Evolutionary conservation across 2,329 filamentous ascomycete species (phyloP).

Genomic region (Pseudocercospora crystallina): DNA sequence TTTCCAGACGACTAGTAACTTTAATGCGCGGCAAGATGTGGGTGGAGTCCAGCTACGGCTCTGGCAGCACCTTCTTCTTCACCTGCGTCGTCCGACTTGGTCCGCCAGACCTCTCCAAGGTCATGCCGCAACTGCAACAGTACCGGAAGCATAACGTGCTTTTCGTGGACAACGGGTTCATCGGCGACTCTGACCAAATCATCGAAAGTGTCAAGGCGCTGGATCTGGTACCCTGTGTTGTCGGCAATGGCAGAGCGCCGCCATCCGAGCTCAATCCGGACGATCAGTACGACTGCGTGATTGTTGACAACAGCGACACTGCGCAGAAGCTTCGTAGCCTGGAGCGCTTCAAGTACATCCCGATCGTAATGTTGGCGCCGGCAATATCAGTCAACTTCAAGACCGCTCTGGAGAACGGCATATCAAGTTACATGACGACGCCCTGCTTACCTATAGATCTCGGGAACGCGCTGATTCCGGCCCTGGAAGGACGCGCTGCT

Average conservation of each 20-base stretch:
- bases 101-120: conserved; percentile 71
- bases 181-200: conserved; percentile 73
- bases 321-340: conserved; percentile 81
- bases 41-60: conserved; percentile 89
- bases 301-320: conserved; percentile 90
- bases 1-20: conserved; percentile 91
- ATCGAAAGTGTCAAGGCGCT: conserved; percentile 74
- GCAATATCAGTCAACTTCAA: conserved; percentile 93
- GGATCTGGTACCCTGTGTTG: conserved; percentile 77
- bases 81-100: conserved; percentile 88
- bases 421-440: conserved; percentile 99
- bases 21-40: conserved; percentile 96
- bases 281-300: conserved; percentile 86
- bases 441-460: conserved; percentile 92
- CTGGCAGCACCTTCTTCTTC: conserved; percentile 94
- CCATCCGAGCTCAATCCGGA: conserved; percentile 52
- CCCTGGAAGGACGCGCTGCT: conserved; percentile 87
- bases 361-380: conserved; percentile 87
- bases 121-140: conserved; percentile 81
- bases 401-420: conserved; percentile 88
- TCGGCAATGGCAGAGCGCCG: conserved; percentile 68
- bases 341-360: conserved; percentile 96
- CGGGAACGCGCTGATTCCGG: conserved; percentile 93
- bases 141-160: conserved; percentile 90
- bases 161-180: conserved; percentile 89